Evolutionary conservation across 2,329 filamentous ascomycete genomes (phyloP).

Genomic region (Chaetomiaceae sp.): DNA sequence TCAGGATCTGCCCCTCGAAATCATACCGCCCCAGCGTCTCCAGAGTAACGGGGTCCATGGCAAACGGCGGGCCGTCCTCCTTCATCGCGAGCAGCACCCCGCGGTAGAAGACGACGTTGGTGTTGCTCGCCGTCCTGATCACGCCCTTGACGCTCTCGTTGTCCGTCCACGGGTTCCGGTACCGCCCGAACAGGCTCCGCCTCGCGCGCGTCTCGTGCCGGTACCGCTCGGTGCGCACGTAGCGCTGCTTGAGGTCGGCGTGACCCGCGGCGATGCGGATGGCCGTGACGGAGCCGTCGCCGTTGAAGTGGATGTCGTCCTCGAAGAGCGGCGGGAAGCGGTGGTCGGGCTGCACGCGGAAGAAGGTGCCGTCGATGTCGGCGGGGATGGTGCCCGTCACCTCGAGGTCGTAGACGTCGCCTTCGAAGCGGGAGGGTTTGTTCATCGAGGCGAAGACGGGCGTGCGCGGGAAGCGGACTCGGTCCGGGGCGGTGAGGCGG

Average conservation of each 20-base stretch:
- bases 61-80: conserved; percentile 50
- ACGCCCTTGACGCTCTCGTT: conserved; percentile 51
- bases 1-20: conserved; percentile 46
- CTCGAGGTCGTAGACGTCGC: conserved; percentile 36
- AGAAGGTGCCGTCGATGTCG: conserved; percentile 46
- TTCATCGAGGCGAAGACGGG: conserved; percentile 36
- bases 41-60: conserved; percentile 46
- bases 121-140: conserved; percentile 55
- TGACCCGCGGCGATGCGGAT: conserved; percentile 39
- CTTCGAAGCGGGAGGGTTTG: conserved; percentile 36
- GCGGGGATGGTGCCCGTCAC: conserved; percentile 39
- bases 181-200: conserved; percentile 47
- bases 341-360: conserved; percentile 49
- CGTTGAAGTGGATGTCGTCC: conserved; percentile 42
- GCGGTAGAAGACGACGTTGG: conserved; percentile 56
- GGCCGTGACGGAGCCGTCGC: conserved; percentile 38
- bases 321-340: conserved; percentile 52
- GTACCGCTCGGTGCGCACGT: conserved; percentile 39
- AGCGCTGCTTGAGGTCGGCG: conserved; percentile 41
- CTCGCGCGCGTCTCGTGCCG: conserved; percentile 30
- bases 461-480: conserved; percentile 34
- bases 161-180: conserved; percentile 55
- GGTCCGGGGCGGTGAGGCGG: conserved; percentile 29
- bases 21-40: conserved; percentile 48
- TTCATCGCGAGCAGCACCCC: conserved; percentile 53